A percentile compares a stretch with the other conserved stretches of the same genome.
phyloP scores from a whole-genome alignment of 768 basidiomycete species.

The Amanita jacksonii region DNA sequence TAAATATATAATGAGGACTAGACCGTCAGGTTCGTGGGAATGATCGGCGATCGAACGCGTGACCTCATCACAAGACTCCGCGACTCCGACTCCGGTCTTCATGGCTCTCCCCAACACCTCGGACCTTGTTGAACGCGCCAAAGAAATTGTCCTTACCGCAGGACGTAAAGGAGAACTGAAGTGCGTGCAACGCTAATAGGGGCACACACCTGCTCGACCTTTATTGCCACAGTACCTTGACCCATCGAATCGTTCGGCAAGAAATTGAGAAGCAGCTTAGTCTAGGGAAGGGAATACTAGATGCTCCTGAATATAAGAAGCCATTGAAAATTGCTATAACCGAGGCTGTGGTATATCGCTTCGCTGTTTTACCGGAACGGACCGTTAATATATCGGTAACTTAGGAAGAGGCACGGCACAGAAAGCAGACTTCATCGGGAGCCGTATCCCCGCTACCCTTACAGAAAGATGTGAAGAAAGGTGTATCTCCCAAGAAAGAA shows the following conservation, averaged over 20 bases:
- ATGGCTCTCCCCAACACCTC: conserved; percentile 21
- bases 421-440: conserved; percentile 3
- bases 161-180: conserved; percentile 21
- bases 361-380: conserved; percentile 4
- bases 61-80: not conserved
- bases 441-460: not conserved
- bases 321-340: conserved; percentile 34
- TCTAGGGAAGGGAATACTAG: conserved; percentile 36
- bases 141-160: conserved; percentile 19
- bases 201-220: not conserved
- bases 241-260: conserved; percentile 40
- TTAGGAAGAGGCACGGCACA: conserved; percentile 6
- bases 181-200: conserved; percentile 12
- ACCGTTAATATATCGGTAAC: conserved; percentile 10
- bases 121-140: conserved; percentile 23
- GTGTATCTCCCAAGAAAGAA: no score
- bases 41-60: no score
- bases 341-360: conserved; percentile 24
- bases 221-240: conserved; percentile 29
- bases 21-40: no score
- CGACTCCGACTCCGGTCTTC: not conserved
- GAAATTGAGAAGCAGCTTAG: conserved; percentile 37
- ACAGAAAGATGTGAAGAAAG: not conserved
- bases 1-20: no score
- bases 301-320: conserved; percentile 33